Percentiles rank a stretch among this genome's conserved stretches.
These are phyloP conservation scores for Wickerhamiella shivajii DNA, from an alignment of 805 yeast species.

Conservation along the genomic window DNA sequence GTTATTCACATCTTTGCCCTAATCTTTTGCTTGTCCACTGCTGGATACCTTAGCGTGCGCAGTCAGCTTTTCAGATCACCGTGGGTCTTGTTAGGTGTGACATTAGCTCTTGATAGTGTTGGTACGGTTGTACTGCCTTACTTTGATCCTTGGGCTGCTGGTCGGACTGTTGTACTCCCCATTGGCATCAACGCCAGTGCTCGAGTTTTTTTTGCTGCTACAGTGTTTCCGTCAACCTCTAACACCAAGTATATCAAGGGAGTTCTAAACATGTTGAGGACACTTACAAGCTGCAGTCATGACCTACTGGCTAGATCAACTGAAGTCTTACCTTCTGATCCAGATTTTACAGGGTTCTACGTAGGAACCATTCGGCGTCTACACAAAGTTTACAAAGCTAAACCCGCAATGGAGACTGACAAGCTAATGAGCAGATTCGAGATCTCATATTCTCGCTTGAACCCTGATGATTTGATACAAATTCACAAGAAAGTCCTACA, in stretches of 20 bases:
- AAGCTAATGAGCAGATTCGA: slow-evolving; percentile 5
- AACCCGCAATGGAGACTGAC: slow-evolving; percentile 2
- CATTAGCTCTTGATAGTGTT: slow-evolving; percentile 9
- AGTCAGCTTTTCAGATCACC: slow-evolving; percentile 11
- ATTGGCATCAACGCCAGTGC: slow-evolving; percentile 16
- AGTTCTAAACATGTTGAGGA: neutral
- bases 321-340: slow-evolving; percentile 12
- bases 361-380: neutral
- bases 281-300: no score
- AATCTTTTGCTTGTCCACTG: slow-evolving; percentile 8
- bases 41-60: slow-evolving; percentile 10
- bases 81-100: slow-evolving; percentile 14
- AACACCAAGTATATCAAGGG: slow-evolving; percentile 14
- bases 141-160: slow-evolving; percentile 13
- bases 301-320: neutral
- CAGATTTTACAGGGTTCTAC: neutral
- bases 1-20: slow-evolving; percentile 15
- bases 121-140: slow-evolving; percentile 10
- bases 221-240: slow-evolving; percentile 19
- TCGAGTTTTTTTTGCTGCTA: slow-evolving; percentile 11
- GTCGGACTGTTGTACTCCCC: slow-evolving; percentile 15
- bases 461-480: neutral
- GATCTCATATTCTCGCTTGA: slow-evolving; percentile 1
- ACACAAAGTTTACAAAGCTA: slow-evolving; percentile 1
- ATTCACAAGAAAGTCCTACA: neutral